Evolutionary conservation across 2,329 filamentous ascomycete species (phyloP), one percentile per base, ranked within the genome.

Genomic region (Aspergillus hortae): DNA sequence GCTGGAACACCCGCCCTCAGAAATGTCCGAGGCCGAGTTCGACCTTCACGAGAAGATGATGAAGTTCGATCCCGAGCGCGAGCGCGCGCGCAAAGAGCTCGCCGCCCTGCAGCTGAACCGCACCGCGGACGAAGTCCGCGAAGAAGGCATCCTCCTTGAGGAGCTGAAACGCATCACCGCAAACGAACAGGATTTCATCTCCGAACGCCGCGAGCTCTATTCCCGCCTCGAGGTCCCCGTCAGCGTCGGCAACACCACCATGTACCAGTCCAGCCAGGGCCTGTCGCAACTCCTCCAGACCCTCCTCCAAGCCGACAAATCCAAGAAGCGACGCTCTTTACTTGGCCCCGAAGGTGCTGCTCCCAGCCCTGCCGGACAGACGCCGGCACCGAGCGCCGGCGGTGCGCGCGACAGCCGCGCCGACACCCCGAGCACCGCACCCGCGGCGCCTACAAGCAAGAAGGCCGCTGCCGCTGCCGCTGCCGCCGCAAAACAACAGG

Each of bases 131-230:
- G 92, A 99, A 72, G 89, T 92, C 23, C 86, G 89, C 56, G 94
- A 99, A 69, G 94, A 99, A 73, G 89, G 95, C 62, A 87, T 90
- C 32, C 76, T 99, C 2, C 80, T 99, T 15, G 81, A 92, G 53
- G 94, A 99, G 67, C 83, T 99, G 50, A 91, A 95, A 65, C 87
- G 94, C 53, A 97, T 99, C 59, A 83, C 95, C 64, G 86, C 89
- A 56, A 86, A 91, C 54, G 89, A 92, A 58, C 89, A 94, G 60
- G 86, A 85, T 52, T 87, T 97, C 66, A 90, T 95, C 67, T 86
- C 90, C 59, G 91, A 96, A 67, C 87, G 94, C 49, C 85, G 87
- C 60, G 92, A 96, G 68, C 82, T 95, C 42, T 96, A 92, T 73
- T 83, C 85, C 57, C 84, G 92, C 48, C 85, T 99, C 10, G 92